Base-by-base conservation (phyloP, 2,329 filamentous ascomycete genomes). In the Stachybotrys chlorohalonatus region DNA sequence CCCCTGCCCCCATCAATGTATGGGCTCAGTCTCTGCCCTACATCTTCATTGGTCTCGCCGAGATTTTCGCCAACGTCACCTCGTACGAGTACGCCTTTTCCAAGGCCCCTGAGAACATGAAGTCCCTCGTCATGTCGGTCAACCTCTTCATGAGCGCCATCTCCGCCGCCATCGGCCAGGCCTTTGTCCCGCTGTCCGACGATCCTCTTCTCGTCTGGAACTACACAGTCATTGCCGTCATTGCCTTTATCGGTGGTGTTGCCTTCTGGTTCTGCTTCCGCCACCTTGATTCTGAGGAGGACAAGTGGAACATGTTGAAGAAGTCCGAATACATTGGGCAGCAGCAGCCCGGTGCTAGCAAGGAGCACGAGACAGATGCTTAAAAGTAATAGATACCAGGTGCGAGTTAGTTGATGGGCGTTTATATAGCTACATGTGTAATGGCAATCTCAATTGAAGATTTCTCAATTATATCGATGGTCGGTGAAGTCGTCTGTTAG, bases 41-140 rank as follows among this genome's bases (percentile, higher is more conserved):
- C 64, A 71, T 79, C 58, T 62, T 81, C 31, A 75, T 77, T 31
- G 78, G 77, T 57, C 64, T 80, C 5, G 74, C 77, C 8, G 78
- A 81, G 68, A 77, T 81, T 53, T 75, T 81, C 60, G 74, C 77
- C 58, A 79, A 79, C 63, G 76, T 80, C 56, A 79, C 78, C 15
- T 84, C 83, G 1, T 82, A 87, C 59, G 87, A 90, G 66, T 90
- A 89, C 59, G 88, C 88, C 39, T 91, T 84, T 73, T 85, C 84
- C 67, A 89, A 90, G 70, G 86, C 87, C 0, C 88, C 88, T 31
- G 82, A 80, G 64, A 90, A 90, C 74, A 92, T 92, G 88, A 85
- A 86, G 60, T 87, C 84, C 1, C 76, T 91, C n/a, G 86, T 92
- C 62, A 78, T 81, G 69, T 81, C 82, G 17, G 75, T 90, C 62